phyloP scores from a whole-genome alignment of 2,329 filamentous ascomycete species.

The Microdochium trichocladiopsis region DNA sequence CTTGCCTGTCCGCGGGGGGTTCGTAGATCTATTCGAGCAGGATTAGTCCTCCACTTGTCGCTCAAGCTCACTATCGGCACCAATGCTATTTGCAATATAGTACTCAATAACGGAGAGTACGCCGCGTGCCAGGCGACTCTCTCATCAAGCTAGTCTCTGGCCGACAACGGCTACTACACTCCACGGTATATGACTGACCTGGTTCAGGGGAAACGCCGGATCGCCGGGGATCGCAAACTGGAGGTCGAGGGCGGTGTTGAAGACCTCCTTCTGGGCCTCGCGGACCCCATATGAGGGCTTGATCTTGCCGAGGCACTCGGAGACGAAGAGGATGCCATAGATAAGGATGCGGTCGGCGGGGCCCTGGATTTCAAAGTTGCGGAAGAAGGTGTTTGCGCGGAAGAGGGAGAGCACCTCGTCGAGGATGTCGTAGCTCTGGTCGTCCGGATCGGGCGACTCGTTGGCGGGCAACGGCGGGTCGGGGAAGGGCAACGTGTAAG shows the following conservation, averaged over 20 bases:
- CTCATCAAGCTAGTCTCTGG: too few relatives aligned
- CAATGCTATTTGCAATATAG: too few relatives aligned
- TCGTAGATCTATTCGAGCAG: slow-evolving; percentile 68
- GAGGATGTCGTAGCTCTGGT: slow-evolving; percentile 90
- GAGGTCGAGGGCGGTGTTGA: slow-evolving; percentile 82
- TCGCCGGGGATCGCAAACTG: slow-evolving; percentile 95
- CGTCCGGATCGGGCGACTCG: slow-evolving; percentile 71
- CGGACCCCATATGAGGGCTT: slow-evolving; percentile 61
- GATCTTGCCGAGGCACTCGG: slow-evolving; percentile 84
- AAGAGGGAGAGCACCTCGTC: slow-evolving; percentile 92
- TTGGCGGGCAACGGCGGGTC: slow-evolving; percentile 48
- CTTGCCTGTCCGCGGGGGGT: slow-evolving; percentile 75
- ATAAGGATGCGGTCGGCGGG: slow-evolving; percentile 90
- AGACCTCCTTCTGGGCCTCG: slow-evolving; percentile 65
- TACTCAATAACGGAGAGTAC: too few relatives aligned
- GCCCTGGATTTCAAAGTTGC: slow-evolving; percentile 98
- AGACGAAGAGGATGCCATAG: slow-evolving; percentile 93
- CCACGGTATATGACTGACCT: slow-evolving; percentile 54
- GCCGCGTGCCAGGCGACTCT: too few relatives aligned
- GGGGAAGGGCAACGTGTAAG: slow-evolving; percentile 68
- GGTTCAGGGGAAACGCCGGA: slow-evolving; percentile 86
- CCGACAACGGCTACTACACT: too few relatives aligned
- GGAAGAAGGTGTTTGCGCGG: slow-evolving; percentile 97
- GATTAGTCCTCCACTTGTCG: too few relatives aligned
- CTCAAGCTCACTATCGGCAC: too few relatives aligned